Evolutionary conservation across 306 rosid species (phyloP), one percentile per base, ranked within the genome.

Genomic region (Vachellia pachyceras): DNA sequence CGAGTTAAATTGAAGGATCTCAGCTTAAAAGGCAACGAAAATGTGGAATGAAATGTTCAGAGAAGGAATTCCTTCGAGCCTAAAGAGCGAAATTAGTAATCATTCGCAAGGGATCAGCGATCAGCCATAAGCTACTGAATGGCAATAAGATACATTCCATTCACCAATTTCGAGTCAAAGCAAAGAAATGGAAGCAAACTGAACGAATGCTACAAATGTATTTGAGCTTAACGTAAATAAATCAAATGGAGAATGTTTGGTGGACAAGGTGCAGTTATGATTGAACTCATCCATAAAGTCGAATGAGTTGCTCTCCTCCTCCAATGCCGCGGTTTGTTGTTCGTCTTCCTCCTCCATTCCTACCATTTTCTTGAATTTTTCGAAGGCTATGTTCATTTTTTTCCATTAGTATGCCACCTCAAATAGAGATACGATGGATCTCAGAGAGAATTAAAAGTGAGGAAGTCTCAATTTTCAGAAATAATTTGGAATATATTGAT

Each of bases 271-370:
- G 83, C 99, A 95, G 79, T 89, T 86, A 76, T 97, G 94, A 69
- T 91, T 91, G 87, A 95, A 91, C 20, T 95, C 97, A 12, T 95
- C 95, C 87, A 93, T 85, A 79, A 92, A 88, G 3, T 95, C 85
- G 77, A 84, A 89, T 18, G 90, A 83, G 47, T 20, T 73, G 17
- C 46, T 61, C 17, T 86, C 84, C 17, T 86, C 84, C 17, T 84
- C 84, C 63, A 87, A 87, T 6, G 83, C 84, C 0, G 90, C 50
- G 41, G 91, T 84, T 54, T 73, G 84, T 76, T 83, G 84, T 37
- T 89, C 97, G 15, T 89, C 97, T 25, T 87, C 91, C 65, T 84
- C 89, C 54, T 95, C 97, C 89, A 93, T 84, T 69, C 97, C 99
- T 22, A 95, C 99, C 84, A 95, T 87, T 79, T 86, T 90, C 92